Evolutionary conservation across 169 alveolate genomes (phyloP).

Genomic region (Cryptosporidium xiaoi): DNA sequence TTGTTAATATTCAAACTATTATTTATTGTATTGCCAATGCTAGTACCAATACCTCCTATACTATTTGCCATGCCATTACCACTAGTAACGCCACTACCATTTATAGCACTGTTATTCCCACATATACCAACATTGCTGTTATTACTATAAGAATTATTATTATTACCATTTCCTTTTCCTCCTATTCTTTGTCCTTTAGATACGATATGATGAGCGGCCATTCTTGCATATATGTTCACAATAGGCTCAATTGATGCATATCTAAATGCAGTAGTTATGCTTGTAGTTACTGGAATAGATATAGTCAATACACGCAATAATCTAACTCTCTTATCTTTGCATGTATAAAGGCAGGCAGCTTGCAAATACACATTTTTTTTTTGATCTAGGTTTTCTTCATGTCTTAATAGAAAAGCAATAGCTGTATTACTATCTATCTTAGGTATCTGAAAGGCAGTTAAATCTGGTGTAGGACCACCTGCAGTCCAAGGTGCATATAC

Average conservation of each 20-base stretch:
- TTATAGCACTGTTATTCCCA: background rate
- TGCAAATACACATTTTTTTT: constrained; percentile 78
- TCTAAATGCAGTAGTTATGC: constrained; percentile 71
- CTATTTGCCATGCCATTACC: background rate
- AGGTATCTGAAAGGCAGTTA: constrained; percentile 78
- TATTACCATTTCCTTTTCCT: background rate
- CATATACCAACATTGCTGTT: background rate
- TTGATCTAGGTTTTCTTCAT: constrained; percentile 77
- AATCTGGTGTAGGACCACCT: constrained; percentile 78
- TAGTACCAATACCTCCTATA: constrained; percentile 16
- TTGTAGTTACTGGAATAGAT: constrained; percentile 52
- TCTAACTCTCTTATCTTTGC: constrained; percentile 52
- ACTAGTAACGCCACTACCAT: background rate
- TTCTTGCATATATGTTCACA: constrained; percentile 52
- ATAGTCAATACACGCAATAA: constrained; percentile 51
- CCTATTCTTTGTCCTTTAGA: constrained; percentile 53
- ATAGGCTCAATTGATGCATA: constrained; percentile 72
- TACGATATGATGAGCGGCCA: constrained; percentile 73
- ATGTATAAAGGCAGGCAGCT: constrained; percentile 78
- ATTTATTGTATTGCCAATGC: background rate
- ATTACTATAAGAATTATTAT: background rate
- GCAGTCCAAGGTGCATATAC: constrained; percentile 79
- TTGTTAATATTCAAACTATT: background rate
- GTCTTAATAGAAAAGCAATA: constrained; percentile 76
- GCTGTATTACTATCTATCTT: constrained; percentile 76